phyloP scores from a whole-genome alignment of 768 basidiomycete species.

The Myochromella boudieri region DNA sequence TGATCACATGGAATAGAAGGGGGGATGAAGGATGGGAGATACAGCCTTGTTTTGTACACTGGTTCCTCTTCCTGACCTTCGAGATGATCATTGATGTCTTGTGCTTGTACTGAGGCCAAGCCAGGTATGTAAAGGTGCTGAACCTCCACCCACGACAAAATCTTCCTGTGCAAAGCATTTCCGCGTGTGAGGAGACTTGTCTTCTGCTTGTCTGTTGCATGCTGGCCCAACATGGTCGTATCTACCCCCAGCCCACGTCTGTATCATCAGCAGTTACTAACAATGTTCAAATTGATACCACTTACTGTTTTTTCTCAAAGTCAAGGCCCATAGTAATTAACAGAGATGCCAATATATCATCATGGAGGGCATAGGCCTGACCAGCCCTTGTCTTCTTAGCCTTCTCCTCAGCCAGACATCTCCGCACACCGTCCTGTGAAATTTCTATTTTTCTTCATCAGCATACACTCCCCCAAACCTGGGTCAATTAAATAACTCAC shows the following conservation, averaged over 20 bases:
- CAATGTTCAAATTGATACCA: not conserved
- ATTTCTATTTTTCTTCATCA: slow-evolving; percentile 4
- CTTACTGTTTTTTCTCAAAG: slow-evolving; percentile 19
- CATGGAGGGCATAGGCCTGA: too few species aligned
- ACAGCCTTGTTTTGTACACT: not conserved
- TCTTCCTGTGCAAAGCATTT: slow-evolving; percentile 9
- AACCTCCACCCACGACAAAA: slow-evolving; percentile 11
- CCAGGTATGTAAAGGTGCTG: slow-evolving; percentile 17
- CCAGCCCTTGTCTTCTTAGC: not conserved
- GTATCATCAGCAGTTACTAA: too few species aligned
- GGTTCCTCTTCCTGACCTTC: not conserved
- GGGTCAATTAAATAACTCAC: too few species aligned
- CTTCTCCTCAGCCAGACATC: slow-evolving; percentile 12
- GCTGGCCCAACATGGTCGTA: not conserved
- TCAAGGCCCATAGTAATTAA: too few species aligned
- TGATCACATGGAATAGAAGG: not conserved
- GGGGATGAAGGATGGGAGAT: not conserved
- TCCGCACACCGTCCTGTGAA: slow-evolving; percentile 13
- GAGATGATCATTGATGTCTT: not conserved
- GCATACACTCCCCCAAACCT: slow-evolving; percentile 6
- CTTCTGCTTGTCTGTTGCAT: slow-evolving; percentile 8
- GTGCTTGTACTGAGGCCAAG: not conserved
- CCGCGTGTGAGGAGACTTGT: not conserved
- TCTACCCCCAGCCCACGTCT: not conserved
- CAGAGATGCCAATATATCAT: slow-evolving; percentile 3